Base-by-base conservation (phyloP, 306 rosid species). In the Castanea sativa region DNA sequence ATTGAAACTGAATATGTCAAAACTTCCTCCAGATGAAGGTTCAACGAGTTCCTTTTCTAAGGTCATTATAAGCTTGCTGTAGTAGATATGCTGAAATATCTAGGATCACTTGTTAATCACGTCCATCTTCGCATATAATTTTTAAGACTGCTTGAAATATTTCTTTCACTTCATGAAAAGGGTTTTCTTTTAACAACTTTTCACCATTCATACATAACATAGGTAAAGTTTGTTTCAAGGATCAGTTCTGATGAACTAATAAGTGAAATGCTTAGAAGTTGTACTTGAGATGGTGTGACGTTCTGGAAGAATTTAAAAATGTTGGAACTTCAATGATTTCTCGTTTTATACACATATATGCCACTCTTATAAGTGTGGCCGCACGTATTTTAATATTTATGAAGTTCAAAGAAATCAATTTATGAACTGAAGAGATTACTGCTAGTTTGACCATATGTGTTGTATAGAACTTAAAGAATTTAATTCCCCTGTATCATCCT, bases 21-120 rank as follows among this genome's bases (percentile, higher is more conserved):
- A 93, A 88, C 90, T 95, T 83, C 94, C 97, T 12, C 83, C 85
- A 77, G 88, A 95, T 88, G 96, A 89, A 90, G 99, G 99, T 95
- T 86, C 85, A 73, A 5, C 74, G 73, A 80, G 83, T 91, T 91
- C 76, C 85, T 75, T 84, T 69, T 83, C 79, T 85, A 81, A 76
- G 83, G 83, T 85, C 77, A 80, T 83, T 69, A 41, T 81, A 75
- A 81, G 84, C 86, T 84, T 89, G 79, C 78, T 64, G 59, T 64
- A 79, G 65, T 64, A 79, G 76, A 33, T 30, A 64, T 83, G 86
- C 80, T 58, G 55, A 82, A 61, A 73, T 56, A 57, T 21, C 64
- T 76, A 51, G 61, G 73, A 79, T 21, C 16, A 16, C 35, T 68
- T 59, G 49, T 68, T 56, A 33, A 51, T 57, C 72, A 60, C 55